A percentile compares a stretch with the other conserved stretches of the same genome.
Conservation (phyloP, 495 filamentous ascomycete species). For the Melanomma pulvis-pyrius region DNA sequence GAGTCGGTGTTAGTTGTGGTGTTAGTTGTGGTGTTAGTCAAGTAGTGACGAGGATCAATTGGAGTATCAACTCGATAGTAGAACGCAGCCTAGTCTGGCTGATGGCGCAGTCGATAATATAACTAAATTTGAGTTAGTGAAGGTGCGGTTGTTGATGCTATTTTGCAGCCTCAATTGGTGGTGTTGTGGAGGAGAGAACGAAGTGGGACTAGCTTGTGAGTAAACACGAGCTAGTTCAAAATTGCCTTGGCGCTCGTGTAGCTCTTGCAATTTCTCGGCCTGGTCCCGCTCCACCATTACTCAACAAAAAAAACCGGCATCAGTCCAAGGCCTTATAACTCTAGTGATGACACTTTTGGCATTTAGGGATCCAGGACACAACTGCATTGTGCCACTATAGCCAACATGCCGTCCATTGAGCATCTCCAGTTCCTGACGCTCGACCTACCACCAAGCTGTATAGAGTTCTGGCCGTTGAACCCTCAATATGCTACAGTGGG, state of each 20-base stretch:
- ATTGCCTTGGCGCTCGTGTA: too few species aligned
- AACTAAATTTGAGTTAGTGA: neutral
- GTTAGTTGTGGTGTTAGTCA: slow-evolving; percentile 6
- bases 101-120: too few species aligned
- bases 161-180: neutral
- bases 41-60: slow-evolving; percentile 22
- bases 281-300: too few species aligned
- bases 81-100: neutral
- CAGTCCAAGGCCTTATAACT: too few species aligned
- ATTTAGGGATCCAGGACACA: too few species aligned
- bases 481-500: slow-evolving; percentile 77
- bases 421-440: slow-evolving; percentile 52
- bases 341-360: too few species aligned
- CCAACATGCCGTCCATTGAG: slow-evolving; percentile 35
- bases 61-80: slow-evolving; percentile 6
- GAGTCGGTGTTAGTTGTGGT: neutral
- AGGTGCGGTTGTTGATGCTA: neutral
- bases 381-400: too few species aligned
- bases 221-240: too few species aligned
- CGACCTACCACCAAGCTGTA: slow-evolving; percentile 75
- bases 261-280: too few species aligned
- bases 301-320: too few species aligned
- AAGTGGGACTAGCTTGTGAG: too few species aligned
- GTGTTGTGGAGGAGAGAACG: too few species aligned
- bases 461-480: slow-evolving; percentile 72